Base-by-base conservation (phyloP, 352 stramenopile genomes). In the Phytopythium litorale region DNA sequence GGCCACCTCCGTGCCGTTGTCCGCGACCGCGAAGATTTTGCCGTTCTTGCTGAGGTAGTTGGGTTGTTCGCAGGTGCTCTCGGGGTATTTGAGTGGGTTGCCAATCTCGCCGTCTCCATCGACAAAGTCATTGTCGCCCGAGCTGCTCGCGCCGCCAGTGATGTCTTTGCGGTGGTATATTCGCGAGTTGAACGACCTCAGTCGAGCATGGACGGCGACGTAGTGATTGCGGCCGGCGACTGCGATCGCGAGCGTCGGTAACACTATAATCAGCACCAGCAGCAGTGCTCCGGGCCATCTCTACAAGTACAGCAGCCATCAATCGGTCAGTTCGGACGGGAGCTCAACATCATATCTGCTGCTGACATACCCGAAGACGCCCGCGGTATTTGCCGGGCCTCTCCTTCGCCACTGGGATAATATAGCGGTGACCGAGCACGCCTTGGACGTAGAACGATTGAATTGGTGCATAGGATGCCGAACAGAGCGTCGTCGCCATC, bases 41-140 rank as follows among this genome's bases (percentile, higher is more conserved):
- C 78, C 78, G 35, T 85, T 68, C 65, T 88, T 86, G 58, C 66
- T 88, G 48, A 73, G 60, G 63, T 84, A 86, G 57, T 86, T 65
- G 4, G 43, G 51, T 32, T 37, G 32, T 7, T 30, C 32, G n/a
- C 52, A 52, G 25, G 30, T 56, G 40, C 62, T 80, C 11, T 63
- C 42, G 0, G 72, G 76, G 66, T 89, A 89, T 55, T 68, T 67
- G 43, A 83, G 73, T 4, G 79, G 79, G 59, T 89, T 89, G 23
- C 79, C 79, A 16, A 87, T 67, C 16, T 63, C 66, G 5, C 75
- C 79, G 43, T 86, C 76, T 60, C 84, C 76, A 28, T 33, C 55
- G 3, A 51, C 55, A 42, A 60, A n/a, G 12, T 51, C 25, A 23
- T 42, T 38, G 11, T 37, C 8, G 16, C 18, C 25, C 38, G 66